Evolutionary conservation across 768 basidiomycete genomes (phyloP), one percentile per base, ranked within the genome.

Genomic region (Leccinellum luteum): DNA sequence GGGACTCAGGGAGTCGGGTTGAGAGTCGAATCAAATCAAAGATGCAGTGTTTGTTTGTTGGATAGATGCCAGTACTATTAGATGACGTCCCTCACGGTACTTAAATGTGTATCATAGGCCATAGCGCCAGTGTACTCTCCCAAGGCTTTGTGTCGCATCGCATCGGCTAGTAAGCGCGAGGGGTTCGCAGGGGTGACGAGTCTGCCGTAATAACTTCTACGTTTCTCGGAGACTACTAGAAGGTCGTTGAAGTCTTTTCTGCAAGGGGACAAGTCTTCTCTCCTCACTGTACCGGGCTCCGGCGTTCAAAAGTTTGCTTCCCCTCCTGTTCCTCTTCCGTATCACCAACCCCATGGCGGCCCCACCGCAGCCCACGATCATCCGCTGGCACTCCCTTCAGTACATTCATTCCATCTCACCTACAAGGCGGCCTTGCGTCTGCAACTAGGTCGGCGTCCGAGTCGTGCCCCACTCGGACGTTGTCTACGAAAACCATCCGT

Each of bases 361-460:
- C 17, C 59, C 55, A 52, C 56, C 48, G 21, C 14, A 15, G 14
- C 66, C 64, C 48, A 72, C 72, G 12, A 44, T 73, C 61, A 61
- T 72, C n/a, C n/a, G 4, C 4, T 30, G 71, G 71, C 13, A 73
- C 71, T 0, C 72, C 72, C 9, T 72, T 65, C 35, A 73, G 70
- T 50, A 72, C 32, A 73, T 68, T 6, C 68, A 71, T 15, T 38
- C 68, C 32, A 61, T 1, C 60, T 72, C 47, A 61, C 54, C 21
- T 57, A 72, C 63, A 73, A 70, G 47, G 57, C 31, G 31, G 60
- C n/a, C 38, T 72, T 13, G 3, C 61, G n/a, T 74, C 68, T n/a
- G n/a, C 32, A 52, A 65, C 49, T 70, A 72, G 38, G 4, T n/a
- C n/a, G 7, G 8, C 7, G 54, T 69, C 48, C 48, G 56, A 8